These are phyloP conservation scores for Filobasidium floriforme DNA, from an alignment of 768 basidiomycete genomes.

Conservation along the genomic window DNA sequence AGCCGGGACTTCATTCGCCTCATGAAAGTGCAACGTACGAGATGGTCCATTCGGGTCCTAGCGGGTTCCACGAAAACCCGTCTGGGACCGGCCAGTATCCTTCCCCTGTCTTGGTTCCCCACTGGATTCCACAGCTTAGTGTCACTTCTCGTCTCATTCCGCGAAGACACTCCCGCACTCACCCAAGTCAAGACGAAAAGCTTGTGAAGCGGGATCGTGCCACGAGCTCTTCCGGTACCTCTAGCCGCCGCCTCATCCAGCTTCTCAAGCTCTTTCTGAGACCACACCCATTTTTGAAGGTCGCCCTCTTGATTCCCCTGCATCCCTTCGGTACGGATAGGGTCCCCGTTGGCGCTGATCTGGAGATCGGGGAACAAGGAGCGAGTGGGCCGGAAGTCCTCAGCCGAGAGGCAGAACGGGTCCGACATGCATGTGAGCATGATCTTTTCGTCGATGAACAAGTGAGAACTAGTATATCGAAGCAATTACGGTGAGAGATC, in stretches of 20 bases:
- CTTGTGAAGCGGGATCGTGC: conserved; percentile 31
- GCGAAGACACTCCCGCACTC: conserved; percentile 20
- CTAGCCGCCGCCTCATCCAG: neutral
- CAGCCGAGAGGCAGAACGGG: conserved; percentile 34
- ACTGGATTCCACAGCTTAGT: conserved; percentile 21
- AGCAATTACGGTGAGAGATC: neutral
- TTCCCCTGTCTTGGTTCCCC: conserved; percentile 34
- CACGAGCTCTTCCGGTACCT: neutral
- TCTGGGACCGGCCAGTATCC: conserved; percentile 32
- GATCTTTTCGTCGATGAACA: conserved; percentile 33
- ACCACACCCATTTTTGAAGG: neutral
- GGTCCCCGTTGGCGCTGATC: neutral
- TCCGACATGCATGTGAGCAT: conserved; percentile 36
- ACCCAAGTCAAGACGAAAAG: conserved; percentile 38
- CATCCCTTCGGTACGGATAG: neutral
- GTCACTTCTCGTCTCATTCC: no score
- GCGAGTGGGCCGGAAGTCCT: conserved; percentile 8
- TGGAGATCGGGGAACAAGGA: conserved; percentile 11
- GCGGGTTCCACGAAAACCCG: conserved; percentile 37
- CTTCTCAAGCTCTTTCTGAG: neutral
- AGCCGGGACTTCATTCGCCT: neutral
- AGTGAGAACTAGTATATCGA: conserved; percentile 12
- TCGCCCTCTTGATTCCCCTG: neutral
- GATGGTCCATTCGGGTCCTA: conserved; percentile 38
- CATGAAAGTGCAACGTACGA: conserved; percentile 26